Percentiles rank a stretch among this genome's conserved stretches.
These are phyloP conservation scores for Stachybotrys chartarum DNA, from an alignment of 2,329 filamentous ascomycete species.

Conservation along the genomic window DNA sequence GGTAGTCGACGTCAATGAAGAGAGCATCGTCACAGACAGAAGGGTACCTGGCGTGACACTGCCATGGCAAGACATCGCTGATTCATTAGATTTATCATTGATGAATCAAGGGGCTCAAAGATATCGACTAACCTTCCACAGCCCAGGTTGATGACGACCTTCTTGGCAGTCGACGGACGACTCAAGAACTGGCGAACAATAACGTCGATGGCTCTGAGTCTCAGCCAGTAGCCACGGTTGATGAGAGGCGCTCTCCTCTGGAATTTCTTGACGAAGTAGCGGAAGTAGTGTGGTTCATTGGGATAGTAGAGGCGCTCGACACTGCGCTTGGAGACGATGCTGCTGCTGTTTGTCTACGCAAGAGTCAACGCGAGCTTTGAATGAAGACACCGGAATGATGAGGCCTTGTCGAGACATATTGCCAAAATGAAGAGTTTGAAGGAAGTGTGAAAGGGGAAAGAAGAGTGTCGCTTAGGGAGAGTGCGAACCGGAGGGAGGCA, in stretches of 20 bases:
- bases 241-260: conserved; percentile 80
- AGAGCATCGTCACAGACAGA: conserved; percentile 48
- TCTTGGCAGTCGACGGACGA: conserved; percentile 38
- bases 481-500: too few relatives aligned
- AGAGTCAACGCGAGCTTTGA: not conserved
- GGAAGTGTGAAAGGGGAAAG: not conserved
- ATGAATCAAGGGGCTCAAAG: not conserved
- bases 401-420: not conserved
- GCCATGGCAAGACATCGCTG: conserved; percentile 83
- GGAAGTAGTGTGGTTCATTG: conserved; percentile 73
- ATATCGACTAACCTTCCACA: conserved; percentile 74
- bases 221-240: conserved; percentile 82
- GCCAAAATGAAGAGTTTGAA: not conserved
- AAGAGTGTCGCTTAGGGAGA: not conserved
- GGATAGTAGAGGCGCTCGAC: conserved; percentile 85
- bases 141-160: conserved; percentile 76
- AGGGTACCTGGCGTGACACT: conserved; percentile 64
- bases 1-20: conserved; percentile 85
- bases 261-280: conserved; percentile 79
- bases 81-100: not conserved
- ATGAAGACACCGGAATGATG: too few relatives aligned
- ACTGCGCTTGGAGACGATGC: conserved; percentile 85
- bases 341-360: conserved; percentile 74
- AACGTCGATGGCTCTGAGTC: conserved; percentile 75
- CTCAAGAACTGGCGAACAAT: conserved; percentile 68